These are phyloP conservation scores for Aristolochia contorta DNA, from an alignment of 164 flowering plant species.

Conservation along the genomic window DNA sequence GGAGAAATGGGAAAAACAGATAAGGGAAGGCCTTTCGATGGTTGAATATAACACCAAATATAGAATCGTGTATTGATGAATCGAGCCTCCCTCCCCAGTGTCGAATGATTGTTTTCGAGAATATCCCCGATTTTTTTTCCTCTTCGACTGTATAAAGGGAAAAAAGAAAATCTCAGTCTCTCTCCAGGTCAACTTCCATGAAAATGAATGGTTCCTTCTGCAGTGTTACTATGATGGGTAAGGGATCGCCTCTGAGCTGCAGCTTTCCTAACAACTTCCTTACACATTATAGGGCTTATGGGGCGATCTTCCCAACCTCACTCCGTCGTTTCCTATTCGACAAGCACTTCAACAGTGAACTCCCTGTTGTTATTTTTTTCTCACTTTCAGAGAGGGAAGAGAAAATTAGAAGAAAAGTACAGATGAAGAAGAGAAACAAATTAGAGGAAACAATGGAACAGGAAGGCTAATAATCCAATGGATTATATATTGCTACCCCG, in stretches of 20 bases:
- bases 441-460: not conserved
- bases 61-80: slow-evolving; percentile 8
- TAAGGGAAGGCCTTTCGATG: not conserved
- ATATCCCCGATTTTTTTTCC: slow-evolving; percentile 10
- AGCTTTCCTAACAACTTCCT: slow-evolving; percentile 9
- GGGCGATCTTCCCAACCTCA: slow-evolving; percentile 8
- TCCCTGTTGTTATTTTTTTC: not conserved
- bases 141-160: not conserved
- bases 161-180: not conserved
- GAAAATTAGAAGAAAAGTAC: not conserved
- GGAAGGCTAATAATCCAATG: too few relatives aligned
- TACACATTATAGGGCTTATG: not conserved
- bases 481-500: too few relatives aligned
- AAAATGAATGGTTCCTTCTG: slow-evolving; percentile 5
- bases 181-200: not conserved
- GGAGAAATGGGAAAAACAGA: not conserved
- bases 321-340: slow-evolving; percentile 6
- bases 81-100: not conserved
- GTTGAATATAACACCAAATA: not conserved
- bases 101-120: slow-evolving; percentile 17
- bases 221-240: slow-evolving; percentile 8
- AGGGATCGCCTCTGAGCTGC: slow-evolving; percentile 9
- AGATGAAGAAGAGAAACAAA: slow-evolving; percentile 3
- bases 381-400: not conserved
- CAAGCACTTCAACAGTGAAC: slow-evolving; percentile 4